phyloP scores from a whole-genome alignment of 495 filamentous ascomycete species.

The Tuber magnatum region DNA sequence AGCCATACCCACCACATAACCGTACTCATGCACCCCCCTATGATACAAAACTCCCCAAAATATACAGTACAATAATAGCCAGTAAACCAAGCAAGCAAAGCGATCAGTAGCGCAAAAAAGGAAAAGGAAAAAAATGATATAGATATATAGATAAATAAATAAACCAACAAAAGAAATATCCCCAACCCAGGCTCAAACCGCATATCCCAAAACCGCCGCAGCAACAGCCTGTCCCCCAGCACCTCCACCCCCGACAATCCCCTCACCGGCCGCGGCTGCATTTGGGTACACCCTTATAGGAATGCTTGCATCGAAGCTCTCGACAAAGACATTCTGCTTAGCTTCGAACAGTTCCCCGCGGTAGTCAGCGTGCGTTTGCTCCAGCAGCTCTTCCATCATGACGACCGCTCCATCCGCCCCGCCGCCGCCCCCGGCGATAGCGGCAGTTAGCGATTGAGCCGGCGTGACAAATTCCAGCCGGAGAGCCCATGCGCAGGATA shows the following conservation, averaged over 20 bases:
- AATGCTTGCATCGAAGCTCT: constrained; percentile 41
- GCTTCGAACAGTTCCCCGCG: constrained; percentile 39
- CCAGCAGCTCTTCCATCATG: constrained; percentile 44
- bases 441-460: constrained; percentile 40
- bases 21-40: neutral
- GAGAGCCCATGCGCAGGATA: constrained; percentile 78
- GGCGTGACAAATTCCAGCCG: constrained; percentile 82
- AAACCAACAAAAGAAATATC: neutral
- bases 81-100: neutral
- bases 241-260: constrained; percentile 28
- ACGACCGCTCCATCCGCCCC: constrained; percentile 40
- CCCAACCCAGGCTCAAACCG: constrained; percentile 18
- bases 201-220: constrained; percentile 35
- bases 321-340: constrained; percentile 34
- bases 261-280: constrained; percentile 28
- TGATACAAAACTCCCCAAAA: neutral
- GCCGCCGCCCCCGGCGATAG: constrained; percentile 22
- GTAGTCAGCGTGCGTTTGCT: constrained; percentile 42
- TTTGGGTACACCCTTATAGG: constrained; percentile 40
- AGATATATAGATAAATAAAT: neutral
- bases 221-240: constrained; percentile 28
- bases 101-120: neutral
- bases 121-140: too few species aligned
- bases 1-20: neutral
- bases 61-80: neutral